Evolutionary conservation across 2,329 filamentous ascomycete genomes (phyloP), one percentile per base, ranked within the genome.

Genomic region (Spiromastix sp.): DNA sequence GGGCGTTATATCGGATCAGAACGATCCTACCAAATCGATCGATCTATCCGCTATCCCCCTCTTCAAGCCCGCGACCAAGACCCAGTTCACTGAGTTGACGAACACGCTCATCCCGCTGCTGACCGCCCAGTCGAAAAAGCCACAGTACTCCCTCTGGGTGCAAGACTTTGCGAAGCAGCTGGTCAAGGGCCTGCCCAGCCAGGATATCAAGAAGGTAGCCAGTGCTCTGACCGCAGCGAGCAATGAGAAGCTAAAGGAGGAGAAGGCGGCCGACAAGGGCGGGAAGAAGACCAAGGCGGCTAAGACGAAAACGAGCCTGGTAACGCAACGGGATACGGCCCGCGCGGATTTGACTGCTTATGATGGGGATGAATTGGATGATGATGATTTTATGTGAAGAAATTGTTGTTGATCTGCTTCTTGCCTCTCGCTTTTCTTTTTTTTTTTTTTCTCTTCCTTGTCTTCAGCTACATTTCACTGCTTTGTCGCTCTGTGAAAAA

Each of bases 171-270:
- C 74, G 45, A 94, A 93, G 70, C 78, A 85, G 54, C 73, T 96
- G 29, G 76, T 79, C 50, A 87, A 86, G 64, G 87, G 94, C 18
- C 64, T 98, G 47, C 79, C 82, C 10, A 93, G 85, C 56, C 81
- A 91, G 38, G 86, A 96, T 66, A 87, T 96, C 64, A 95, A 96
- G 75, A 96, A 96, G 72, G 76, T 94, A 46, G 77, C 85, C 9
- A 93, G 83, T 60, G 73, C 75, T 4, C 64, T 98, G 52, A 94
- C 87, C n/a, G 81, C 86, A 4, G 72, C 94, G 38, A 75, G 85
- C 57, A 98, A 98, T 59, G 91, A 96, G 74, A 95, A 93, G 73
- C 81, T 96, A 81, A 93, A 86, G 70, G 87, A 95, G 61, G 91
- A 98, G 73, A 95, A 96, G 73, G 79, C 81, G 3, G 77, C 84